Percentiles rank a stretch among this genome's conserved stretches.
These are phyloP conservation scores for Leishmania tarentolae DNA, from an alignment of 208 protist species.

Conservation along the genomic window DNA sequence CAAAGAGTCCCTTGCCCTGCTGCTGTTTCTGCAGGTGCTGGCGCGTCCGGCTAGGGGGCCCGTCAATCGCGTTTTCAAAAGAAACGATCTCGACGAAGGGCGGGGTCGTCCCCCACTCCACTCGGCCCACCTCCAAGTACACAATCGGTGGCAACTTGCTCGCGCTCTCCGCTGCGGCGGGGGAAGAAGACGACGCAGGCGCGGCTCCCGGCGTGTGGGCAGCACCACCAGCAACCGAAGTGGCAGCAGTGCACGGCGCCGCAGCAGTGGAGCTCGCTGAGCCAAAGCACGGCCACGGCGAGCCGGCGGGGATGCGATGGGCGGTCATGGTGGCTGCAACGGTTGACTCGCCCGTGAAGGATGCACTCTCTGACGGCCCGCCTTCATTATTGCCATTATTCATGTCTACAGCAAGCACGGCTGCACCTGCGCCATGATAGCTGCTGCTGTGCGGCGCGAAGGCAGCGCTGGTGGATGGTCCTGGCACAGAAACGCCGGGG, in stretches of 20 bases:
- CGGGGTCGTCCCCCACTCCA: conserved; percentile 75
- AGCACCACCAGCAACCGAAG: background rate
- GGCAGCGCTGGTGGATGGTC: background rate
- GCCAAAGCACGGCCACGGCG: background rate
- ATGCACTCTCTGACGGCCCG: background rate
- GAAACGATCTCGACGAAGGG: conserved; percentile 74
- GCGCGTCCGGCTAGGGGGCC: conserved; percentile 18
- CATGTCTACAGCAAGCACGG: background rate
- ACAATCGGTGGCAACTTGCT: conserved; percentile 37
- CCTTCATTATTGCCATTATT: background rate
- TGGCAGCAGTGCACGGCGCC: background rate
- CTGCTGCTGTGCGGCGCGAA: background rate
- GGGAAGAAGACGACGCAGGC: background rate
- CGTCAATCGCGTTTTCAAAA: conserved; percentile 59
- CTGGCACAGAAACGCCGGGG: background rate
- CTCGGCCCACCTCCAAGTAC: conserved; percentile 48
- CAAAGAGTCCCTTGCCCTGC: background rate
- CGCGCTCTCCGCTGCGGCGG: background rate
- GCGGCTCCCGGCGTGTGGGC: background rate
- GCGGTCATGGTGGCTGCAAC: background rate
- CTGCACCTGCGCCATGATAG: background rate
- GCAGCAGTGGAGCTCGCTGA: background rate
- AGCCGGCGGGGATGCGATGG: background rate
- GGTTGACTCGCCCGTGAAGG: background rate
- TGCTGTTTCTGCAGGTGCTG: background rate